phyloP scores from a whole-genome alignment of 129 eudicot species.

The Centella asiatica region DNA sequence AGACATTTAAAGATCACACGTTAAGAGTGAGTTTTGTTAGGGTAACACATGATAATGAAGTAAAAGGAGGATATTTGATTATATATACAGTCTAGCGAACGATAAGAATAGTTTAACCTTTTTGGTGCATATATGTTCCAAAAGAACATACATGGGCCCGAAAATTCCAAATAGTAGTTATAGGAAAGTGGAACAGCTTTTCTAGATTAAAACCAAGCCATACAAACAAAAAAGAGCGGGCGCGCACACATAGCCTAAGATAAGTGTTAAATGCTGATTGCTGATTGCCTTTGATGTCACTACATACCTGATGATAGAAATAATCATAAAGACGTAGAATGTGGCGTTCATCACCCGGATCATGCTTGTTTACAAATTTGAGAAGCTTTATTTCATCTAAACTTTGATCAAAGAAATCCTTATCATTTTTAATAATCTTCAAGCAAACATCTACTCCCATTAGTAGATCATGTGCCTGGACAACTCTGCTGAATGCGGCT shows the following conservation, averaged over 20 bases:
- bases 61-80: no score
- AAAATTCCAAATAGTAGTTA: not conserved
- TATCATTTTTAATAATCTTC: constrained; percentile 91
- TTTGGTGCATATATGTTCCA: no score
- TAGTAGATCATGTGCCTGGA: constrained; percentile 86
- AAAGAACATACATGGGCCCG: no score
- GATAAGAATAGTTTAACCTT: no score
- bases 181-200: not conserved
- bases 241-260: not conserved
- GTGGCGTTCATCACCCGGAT: constrained; percentile 73
- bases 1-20: no score
- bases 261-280: not conserved
- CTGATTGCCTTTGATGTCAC: not conserved
- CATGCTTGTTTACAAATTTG: constrained; percentile 87
- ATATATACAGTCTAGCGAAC: no score
- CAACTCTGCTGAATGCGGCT: constrained; percentile 94
- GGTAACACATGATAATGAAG: no score
- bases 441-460: constrained; percentile 83
- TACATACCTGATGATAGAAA: constrained; percentile 77
- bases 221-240: not conserved
- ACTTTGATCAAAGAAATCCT: constrained; percentile 98
- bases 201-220: not conserved
- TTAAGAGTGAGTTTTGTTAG: no score
- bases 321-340: constrained; percentile 91
- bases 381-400: constrained; percentile 95